Percentiles rank a stretch among this genome's conserved stretches.
phyloP scores from a whole-genome alignment of 2,329 filamentous ascomycete species.

The Aspergillus cejpii region DNA sequence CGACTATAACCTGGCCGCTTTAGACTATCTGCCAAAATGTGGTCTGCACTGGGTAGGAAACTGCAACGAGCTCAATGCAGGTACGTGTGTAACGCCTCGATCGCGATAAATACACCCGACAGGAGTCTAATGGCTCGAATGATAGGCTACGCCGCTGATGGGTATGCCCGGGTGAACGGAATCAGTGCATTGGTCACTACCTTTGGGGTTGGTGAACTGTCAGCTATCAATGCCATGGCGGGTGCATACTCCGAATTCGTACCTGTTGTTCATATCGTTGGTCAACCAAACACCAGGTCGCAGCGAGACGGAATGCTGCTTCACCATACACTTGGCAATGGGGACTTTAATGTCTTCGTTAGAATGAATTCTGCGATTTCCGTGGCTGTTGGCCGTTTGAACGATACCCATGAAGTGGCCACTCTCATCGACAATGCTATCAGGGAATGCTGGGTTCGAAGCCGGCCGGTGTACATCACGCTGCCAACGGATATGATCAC shows the following conservation, averaged over 20 bases:
- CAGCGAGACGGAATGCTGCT: constrained; percentile 44
- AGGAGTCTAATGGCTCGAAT: too few species aligned
- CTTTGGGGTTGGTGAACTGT: constrained; percentile 63
- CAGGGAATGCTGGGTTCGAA: constrained; percentile 64
- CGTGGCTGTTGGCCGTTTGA: constrained; percentile 63
- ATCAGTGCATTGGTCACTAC: constrained; percentile 66
- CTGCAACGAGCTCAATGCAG: constrained; percentile 56
- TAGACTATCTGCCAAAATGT: constrained; percentile 52
- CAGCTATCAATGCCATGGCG: constrained; percentile 65
- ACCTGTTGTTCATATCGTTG: constrained; percentile 59
- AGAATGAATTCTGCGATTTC: constrained; percentile 70
- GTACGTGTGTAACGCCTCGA: constrained; percentile 26
- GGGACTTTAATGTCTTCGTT: constrained; percentile 75
- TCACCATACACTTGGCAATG: constrained; percentile 67
- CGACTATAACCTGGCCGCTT: constrained; percentile 62
- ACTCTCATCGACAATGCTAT: constrained; percentile 71
- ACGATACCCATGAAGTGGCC: constrained; percentile 62
- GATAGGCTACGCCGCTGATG: constrained; percentile 67
- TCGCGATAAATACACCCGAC: background rate
- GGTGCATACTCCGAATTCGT: constrained; percentile 69
- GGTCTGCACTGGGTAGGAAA: constrained; percentile 56
- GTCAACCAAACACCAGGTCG: constrained; percentile 45
- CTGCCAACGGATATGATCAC: constrained; percentile 74
- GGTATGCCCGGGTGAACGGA: constrained; percentile 66
- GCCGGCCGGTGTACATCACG: constrained; percentile 75